phyloP scores from a whole-genome alignment of 345 rosid species.

The Corchorus capsularis region DNA sequence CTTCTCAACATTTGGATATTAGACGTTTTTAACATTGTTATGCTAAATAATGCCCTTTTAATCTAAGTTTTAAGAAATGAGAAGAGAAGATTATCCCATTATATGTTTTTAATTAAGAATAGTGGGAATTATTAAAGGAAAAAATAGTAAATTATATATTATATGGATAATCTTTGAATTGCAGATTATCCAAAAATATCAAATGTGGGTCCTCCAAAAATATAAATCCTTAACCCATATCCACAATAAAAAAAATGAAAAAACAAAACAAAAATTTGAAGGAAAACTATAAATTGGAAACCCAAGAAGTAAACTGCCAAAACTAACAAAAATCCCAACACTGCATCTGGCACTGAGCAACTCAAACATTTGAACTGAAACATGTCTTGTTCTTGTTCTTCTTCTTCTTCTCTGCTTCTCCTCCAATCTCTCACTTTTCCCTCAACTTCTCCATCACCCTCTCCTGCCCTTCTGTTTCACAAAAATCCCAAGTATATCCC shows the following conservation, averaged over 20 bases:
- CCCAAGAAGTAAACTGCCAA: slow-evolving; percentile 14
- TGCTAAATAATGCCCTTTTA: no score
- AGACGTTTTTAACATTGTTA: not conserved
- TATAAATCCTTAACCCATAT: not conserved
- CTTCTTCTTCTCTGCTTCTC: slow-evolving; percentile 22
- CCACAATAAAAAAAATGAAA: slow-evolving; percentile 1
- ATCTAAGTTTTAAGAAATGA: not conserved
- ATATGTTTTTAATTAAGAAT: not conserved
- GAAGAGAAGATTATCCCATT: not conserved
- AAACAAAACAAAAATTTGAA: not conserved
- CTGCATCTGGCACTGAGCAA: not conserved
- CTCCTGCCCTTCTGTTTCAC: slow-evolving; percentile 29
- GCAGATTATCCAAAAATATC: slow-evolving; percentile 7
- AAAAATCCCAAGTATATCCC: slow-evolving; percentile 25
- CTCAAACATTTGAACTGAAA: not conserved
- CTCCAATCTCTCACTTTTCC: slow-evolving; percentile 41
- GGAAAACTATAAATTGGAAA: not conserved
- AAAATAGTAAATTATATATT: not conserved
- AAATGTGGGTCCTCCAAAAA: not conserved
- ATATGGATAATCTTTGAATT: not conserved
- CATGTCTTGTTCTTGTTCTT: slow-evolving; percentile 47
- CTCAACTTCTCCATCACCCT: slow-evolving; percentile 26
- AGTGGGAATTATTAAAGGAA: not conserved
- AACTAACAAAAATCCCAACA: slow-evolving; percentile 1
- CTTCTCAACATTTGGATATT: not conserved